A percentile compares a stretch with the other conserved stretches of the same genome.
phyloP scores from a whole-genome alignment of 352 stramenopile species.

The Globisporangium camurandrum region DNA sequence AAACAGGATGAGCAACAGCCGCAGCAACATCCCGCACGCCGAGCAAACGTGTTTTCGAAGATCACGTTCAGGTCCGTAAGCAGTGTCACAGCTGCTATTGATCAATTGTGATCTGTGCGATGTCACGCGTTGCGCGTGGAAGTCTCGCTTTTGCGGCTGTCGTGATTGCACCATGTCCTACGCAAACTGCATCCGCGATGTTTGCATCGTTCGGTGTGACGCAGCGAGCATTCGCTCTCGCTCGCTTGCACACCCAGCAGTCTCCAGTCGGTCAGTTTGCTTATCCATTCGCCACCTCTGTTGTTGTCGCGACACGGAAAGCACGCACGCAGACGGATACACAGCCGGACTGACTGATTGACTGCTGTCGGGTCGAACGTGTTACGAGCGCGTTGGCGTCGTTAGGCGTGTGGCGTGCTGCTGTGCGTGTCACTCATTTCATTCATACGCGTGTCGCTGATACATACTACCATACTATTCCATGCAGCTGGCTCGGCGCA shows the following conservation, averaged over 20 bases:
- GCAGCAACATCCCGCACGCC: constrained; percentile 4
- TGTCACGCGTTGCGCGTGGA: constrained; percentile 1
- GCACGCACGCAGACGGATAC: not conserved
- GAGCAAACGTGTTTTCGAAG: constrained; percentile 7
- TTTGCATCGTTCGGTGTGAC: not conserved
- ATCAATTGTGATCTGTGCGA: not conserved
- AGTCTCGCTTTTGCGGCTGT: not conserved
- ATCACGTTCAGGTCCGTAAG: constrained; percentile 9
- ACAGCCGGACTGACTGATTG: not conserved
- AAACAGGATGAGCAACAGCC: too few relatives aligned
- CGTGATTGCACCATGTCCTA: not conserved
- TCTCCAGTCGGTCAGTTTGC: not conserved
- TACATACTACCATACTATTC: too few relatives aligned
- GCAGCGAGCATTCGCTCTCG: not conserved
- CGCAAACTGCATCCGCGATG: too few relatives aligned
- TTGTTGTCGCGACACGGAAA: too few relatives aligned
- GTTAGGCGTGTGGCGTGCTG: too few relatives aligned
- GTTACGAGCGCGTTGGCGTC: not conserved
- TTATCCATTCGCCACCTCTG: too few relatives aligned
- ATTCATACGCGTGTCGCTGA: not conserved
- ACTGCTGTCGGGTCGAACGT: not conserved
- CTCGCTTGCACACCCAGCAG: not conserved
- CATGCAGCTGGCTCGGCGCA: constrained; percentile 31
- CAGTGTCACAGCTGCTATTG: not conserved
- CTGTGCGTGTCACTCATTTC: too few relatives aligned